phyloP scores from a whole-genome alignment of 1,284 basidiomycete genomes.

The Xerocomus nothofagi region DNA sequence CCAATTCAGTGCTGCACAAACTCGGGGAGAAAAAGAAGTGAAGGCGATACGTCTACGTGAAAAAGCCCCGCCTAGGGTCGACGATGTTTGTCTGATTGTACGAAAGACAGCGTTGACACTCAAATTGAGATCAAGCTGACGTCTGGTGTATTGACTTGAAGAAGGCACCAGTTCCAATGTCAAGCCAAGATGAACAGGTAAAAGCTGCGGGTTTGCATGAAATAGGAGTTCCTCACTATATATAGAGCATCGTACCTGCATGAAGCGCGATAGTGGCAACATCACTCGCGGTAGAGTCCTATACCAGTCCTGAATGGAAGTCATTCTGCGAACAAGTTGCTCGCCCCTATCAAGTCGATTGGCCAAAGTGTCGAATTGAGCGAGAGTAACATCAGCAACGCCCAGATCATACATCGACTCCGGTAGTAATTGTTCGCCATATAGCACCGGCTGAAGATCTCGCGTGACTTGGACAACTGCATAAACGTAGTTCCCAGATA shows the following conservation, averaged over 20 bases:
- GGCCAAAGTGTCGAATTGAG: conserved; percentile 77
- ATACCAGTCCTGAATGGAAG: conserved; percentile 58
- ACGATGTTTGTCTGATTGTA: conserved; percentile 72
- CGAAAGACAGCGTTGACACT: conserved; percentile 83
- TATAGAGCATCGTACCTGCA: conserved; percentile 53
- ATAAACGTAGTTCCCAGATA: conserved; percentile 86
- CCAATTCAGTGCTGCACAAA: conserved; percentile 93
- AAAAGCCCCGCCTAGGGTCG: conserved; percentile 47
- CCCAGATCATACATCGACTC: conserved; percentile 74
- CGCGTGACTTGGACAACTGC: conserved; percentile 89
- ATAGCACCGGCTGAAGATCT: conserved; percentile 87
- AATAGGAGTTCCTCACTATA: conserved; percentile 14
- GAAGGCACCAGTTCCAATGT: conserved; percentile 75
- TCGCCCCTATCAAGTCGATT: conserved; percentile 47
- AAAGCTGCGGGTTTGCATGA: conserved; percentile 45
- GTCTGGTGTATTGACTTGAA: conserved; percentile 45
- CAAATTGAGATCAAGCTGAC: conserved; percentile 69
- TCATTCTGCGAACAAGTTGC: conserved; percentile 27
- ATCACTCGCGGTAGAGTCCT: conserved; percentile 54
- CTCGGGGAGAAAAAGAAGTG: conserved; percentile 84
- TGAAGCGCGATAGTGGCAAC: conserved; percentile 68
- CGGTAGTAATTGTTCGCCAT: conserved; percentile 71
- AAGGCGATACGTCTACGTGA: conserved; percentile 78
- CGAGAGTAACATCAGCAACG: conserved; percentile 80
- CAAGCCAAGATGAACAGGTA: conserved; percentile 74